Base-by-base conservation (phyloP, 768 basidiomycete genomes). In the Amanita brunnescens region DNA sequence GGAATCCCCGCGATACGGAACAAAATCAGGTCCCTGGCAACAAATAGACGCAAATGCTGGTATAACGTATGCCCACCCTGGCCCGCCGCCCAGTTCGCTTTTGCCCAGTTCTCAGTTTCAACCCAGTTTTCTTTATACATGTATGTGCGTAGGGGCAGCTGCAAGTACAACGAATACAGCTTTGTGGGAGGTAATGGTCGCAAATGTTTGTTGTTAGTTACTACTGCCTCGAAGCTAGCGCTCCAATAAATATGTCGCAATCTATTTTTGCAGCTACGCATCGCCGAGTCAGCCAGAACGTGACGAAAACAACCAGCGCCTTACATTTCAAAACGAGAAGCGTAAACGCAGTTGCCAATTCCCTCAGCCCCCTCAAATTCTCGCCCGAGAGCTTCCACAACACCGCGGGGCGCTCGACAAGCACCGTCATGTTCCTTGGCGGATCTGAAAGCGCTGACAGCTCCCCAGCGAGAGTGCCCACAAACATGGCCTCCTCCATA, bases 381-480 rank as follows among this genome's bases (percentile, higher is more conserved):
- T 74, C 73, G 2, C 62, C 68, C 53, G 79, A 80, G 40, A 98
- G 67, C 66, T 77, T 85, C 95, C 95, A 99, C 46, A 98, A 57
- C 12, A 85, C 78, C 6, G 80, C 83, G 6, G 81, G 75, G 4
- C 81, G 54, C 43, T 97, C 95, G 2, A 87, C 90, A 0, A 84
- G 71, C 32, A 90, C 90, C 3, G 85, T 89, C 21, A 92, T 86
- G 62, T 96, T 98, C 43, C 95, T 75, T 14, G 81, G 75, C 16
- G 84, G 73, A 18, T 81, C 81, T 6, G 92, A 83, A 10, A 99
- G 69, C 33, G 87, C 88, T 0, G 90, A 85, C 47, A 99, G 65
- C 66, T 97, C 95, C 0, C 95, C 95, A 7, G 94, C 91, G 2
- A 97, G 70, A 0, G 92, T 91, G 2, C 93, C 94, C 3, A 91